These are phyloP conservation scores for Helenozyma rhizophorensis DNA, from an alignment of 805 yeast species.

Conservation along the genomic window DNA sequence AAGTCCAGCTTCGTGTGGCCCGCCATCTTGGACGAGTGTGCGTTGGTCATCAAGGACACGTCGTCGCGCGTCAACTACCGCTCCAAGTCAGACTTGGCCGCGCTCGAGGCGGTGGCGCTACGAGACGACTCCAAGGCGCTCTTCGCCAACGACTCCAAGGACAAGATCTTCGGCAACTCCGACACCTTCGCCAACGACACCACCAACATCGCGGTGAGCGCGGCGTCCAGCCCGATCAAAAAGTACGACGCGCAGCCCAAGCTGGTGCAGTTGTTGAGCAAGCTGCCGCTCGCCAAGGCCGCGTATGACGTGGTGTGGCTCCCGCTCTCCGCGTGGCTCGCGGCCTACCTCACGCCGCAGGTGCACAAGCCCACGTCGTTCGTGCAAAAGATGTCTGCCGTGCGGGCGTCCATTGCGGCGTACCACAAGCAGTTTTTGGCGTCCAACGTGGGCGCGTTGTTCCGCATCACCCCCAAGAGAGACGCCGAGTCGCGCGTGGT, in stretches of 20 bases:
- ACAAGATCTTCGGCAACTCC: slow-evolving; percentile 36
- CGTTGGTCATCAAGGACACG: slow-evolving; percentile 48
- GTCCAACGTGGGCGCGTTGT: slow-evolving; percentile 31
- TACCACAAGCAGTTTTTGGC: slow-evolving; percentile 24
- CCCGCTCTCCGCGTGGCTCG: slow-evolving; percentile 1
- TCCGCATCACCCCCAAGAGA: slow-evolving; percentile 38
- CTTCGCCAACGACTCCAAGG: neutral
- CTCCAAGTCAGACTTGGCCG: slow-evolving; percentile 26
- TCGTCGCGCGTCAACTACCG: slow-evolving; percentile 39
- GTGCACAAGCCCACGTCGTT: slow-evolving; percentile 1
- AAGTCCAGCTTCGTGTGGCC: slow-evolving; percentile 52
- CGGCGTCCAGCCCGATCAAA: slow-evolving; percentile 11
- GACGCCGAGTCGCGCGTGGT: slow-evolving; percentile 60
- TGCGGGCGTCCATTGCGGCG: neutral
- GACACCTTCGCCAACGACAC: slow-evolving; percentile 4
- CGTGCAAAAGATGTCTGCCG: neutral
- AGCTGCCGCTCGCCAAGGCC: neutral
- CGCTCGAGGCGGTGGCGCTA: no score
- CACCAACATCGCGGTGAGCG: slow-evolving; percentile 10
- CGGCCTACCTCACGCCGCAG: slow-evolving; percentile 1
- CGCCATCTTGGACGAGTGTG: slow-evolving; percentile 55
- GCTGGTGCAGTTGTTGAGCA: slow-evolving; percentile 1
- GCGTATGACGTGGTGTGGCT: neutral
- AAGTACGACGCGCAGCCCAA: slow-evolving; percentile 1
- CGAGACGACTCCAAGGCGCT: no score